These are phyloP conservation scores for Fusarium sp. DNA, from an alignment of 2,329 filamentous ascomycete genomes.

Conservation along the genomic window DNA sequence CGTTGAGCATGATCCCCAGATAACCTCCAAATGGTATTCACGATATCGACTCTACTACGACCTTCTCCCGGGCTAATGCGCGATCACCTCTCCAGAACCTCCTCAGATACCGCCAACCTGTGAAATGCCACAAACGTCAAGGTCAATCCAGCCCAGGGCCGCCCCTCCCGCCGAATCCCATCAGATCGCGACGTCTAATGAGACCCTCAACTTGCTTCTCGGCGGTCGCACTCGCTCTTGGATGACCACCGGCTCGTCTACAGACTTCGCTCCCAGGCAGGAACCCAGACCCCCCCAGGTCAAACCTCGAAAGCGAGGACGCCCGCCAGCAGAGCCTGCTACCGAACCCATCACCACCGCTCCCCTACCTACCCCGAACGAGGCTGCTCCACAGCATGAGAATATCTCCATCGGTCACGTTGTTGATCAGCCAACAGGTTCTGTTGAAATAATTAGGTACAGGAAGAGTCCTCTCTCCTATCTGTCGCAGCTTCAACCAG, in stretches of 20 bases:
- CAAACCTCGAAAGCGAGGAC: conserved; percentile 36
- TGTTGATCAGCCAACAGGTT: conserved; percentile 15
- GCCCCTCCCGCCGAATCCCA: conserved; percentile 20
- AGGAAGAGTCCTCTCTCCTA: not conserved
- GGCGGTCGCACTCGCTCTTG: conserved; percentile 48
- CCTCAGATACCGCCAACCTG: conserved; percentile 16
- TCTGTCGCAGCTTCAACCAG: not conserved
- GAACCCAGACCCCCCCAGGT: conserved; percentile 11
- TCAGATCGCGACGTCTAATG: conserved; percentile 53
- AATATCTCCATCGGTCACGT: conserved; percentile 8
- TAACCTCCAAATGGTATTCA: conserved; percentile 32
- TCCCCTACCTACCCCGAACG: conserved; percentile 16
- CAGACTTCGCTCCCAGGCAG: conserved; percentile 13
- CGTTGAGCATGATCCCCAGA: conserved; percentile 35
- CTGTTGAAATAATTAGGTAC: conserved; percentile 25
- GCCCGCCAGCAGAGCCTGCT: conserved; percentile 16
- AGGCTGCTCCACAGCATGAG: conserved; percentile 18
- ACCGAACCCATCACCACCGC: conserved; percentile 4
- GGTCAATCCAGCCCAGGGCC: conserved; percentile 29
- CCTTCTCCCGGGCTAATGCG: conserved; percentile 2
- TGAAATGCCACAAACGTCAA: conserved; percentile 41
- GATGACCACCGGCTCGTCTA: conserved; percentile 36
- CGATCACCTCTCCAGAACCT: conserved; percentile 12
- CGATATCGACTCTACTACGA: not conserved
- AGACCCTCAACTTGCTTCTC: conserved; percentile 53